Conservation (phyloP, 768 basidiomycete genomes). For the Podaxis mareebaensis region DNA sequence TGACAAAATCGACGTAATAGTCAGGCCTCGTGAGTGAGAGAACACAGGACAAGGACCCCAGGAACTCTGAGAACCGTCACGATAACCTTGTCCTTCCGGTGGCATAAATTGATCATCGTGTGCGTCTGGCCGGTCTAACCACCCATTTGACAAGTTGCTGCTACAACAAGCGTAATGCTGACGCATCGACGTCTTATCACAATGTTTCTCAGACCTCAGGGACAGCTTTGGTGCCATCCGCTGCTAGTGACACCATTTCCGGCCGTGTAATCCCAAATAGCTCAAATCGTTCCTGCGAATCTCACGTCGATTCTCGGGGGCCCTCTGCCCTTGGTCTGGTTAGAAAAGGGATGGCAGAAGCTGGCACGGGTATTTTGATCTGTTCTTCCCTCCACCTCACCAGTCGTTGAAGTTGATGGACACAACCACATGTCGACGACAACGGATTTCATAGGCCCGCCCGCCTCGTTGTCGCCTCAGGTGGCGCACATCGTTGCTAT, state of each 20-base stretch:
- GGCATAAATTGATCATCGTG: neutral
- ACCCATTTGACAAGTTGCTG: no score
- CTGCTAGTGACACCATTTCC: neutral
- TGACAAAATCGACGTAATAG: neutral
- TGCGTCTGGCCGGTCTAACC: neutral
- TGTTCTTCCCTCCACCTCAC: neutral
- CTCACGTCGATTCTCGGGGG: conserved; percentile 3
- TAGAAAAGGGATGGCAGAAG: conserved; percentile 10
- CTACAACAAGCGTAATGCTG: no score
- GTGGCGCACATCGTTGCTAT: conserved; percentile 18
- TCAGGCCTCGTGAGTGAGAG: neutral
- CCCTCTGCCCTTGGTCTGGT: neutral
- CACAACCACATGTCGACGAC: conserved; percentile 5
- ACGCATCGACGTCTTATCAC: no score
- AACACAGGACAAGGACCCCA: conserved; percentile 1
- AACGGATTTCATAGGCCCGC: conserved; percentile 1
- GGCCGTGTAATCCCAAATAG: neutral
- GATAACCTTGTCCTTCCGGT: neutral
- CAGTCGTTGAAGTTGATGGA: conserved; percentile 6
- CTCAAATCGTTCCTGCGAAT: neutral
- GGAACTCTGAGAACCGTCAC: neutral
- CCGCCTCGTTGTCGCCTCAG: conserved; percentile 8
- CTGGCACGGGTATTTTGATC: neutral
- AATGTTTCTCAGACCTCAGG: neutral
- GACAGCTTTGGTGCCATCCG: neutral